Evolutionary conservation across 2,329 filamentous ascomycete species (phyloP), one percentile per base, ranked within the genome.

Genomic region (Daldinia sp.): DNA sequence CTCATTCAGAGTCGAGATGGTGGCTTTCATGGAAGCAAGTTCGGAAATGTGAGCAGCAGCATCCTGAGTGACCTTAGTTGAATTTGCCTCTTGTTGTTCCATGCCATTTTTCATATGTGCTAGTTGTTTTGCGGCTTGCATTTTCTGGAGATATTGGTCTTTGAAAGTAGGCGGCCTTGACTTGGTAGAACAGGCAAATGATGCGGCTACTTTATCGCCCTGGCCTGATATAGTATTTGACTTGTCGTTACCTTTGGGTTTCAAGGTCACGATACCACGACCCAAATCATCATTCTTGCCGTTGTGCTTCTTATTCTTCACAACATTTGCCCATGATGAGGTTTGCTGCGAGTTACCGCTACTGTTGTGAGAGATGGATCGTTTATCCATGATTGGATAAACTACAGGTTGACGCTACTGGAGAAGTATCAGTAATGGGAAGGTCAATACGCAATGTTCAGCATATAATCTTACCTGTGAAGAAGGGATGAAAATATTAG

Each of bases 1-100:
- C 2, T 45, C 48, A 4, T 55, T 2, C 39, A 61, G 9, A 10
- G 41, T 52, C 3, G 17, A 10, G 9, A 61, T 11, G 3, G 48
- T 61, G 2, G 57, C 61, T 15, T 45, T 41, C 32, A 60, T 21
- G 15, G 51, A 47, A 2, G 51, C 50, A 39, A 63, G 4, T 29
- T 56, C 15, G 7, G 19, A 25, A 13, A 41, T 43, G 1, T 41
- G 39, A 19, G 3, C 21, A 7, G 30, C 32, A 2, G 11, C 23
- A n/a, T 37, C 13, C 19, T 47, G 11, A 3, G 19, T 13, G 7
- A 17, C 15, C 19, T 21, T 41, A 2, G 19, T 1, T 7, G 9
- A 9, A 13, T 30, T 19, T n/a, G 10, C 4, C 4, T 17, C 25
- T 13, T 17, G 9, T 8, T 32, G 29, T 29, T 30, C 9, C 0